Evolutionary conservation across 306 rosid species (phyloP).

Genomic region (Cotoneaster glaucophyllus): DNA sequence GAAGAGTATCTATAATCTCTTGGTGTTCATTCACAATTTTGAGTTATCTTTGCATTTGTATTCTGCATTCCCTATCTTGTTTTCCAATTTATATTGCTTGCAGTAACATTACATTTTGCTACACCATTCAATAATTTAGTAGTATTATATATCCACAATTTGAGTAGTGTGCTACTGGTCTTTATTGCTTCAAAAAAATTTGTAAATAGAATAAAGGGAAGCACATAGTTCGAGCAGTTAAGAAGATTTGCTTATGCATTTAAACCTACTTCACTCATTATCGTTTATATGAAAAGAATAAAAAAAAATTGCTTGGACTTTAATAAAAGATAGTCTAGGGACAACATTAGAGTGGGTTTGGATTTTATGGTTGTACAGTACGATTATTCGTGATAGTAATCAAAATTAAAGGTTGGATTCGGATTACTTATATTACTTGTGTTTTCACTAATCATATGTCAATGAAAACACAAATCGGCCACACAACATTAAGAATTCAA

Average conservation of each 20-base stretch:
- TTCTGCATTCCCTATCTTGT: not conserved
- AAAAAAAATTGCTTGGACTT: not conserved
- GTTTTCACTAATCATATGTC: not conserved
- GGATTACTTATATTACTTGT: not conserved
- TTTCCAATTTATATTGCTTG: not conserved
- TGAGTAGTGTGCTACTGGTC: not conserved
- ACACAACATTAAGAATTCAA: not conserved
- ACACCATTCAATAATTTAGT: not conserved
- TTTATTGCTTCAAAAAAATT: not conserved
- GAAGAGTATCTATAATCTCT: not conserved
- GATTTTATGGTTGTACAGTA: too few relatives aligned
- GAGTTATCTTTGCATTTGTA: not conserved
- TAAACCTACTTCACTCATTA: not conserved
- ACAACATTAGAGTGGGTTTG: not conserved
- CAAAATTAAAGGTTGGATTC: not conserved
- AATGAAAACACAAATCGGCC: not conserved
- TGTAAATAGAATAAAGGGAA: not conserved
- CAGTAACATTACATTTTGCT: not conserved
- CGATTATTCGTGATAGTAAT: not conserved
- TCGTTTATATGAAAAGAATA: too few relatives aligned
- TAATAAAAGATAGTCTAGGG: not conserved
- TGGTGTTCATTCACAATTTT: slow-evolving; percentile 14
- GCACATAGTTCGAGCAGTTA: too few relatives aligned
- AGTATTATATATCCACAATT: not conserved
- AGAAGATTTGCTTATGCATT: not conserved